These are phyloP conservation scores for Neurospora hispaniola DNA, from an alignment of 495 filamentous ascomycete genomes.

Conservation along the genomic window DNA sequence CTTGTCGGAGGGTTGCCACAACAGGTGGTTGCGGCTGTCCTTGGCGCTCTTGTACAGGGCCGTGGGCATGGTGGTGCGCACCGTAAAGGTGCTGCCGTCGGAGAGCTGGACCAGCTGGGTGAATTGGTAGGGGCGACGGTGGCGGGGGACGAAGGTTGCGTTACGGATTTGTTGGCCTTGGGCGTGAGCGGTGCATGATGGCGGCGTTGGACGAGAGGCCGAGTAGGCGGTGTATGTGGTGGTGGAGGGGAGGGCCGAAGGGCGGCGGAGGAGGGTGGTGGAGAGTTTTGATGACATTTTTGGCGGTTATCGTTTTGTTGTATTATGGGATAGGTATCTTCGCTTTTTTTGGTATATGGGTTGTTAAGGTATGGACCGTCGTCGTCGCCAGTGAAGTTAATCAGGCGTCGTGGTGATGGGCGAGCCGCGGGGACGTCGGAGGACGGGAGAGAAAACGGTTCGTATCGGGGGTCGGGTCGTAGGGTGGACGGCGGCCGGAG, in stretches of 20 bases:
- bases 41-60: constrained; percentile 68
- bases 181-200: no score
- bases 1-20: constrained; percentile 81
- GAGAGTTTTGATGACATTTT: constrained; percentile 23
- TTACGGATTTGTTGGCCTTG: constrained; percentile 44
- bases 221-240: not conserved
- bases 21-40: constrained; percentile 74
- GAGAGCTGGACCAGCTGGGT: constrained; percentile 89
- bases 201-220: not conserved
- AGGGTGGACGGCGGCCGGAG: not conserved
- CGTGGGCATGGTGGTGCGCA: constrained; percentile 76
- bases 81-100: constrained; percentile 81
- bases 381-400: not conserved
- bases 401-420: not conserved
- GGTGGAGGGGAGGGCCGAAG: constrained; percentile 8
- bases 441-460: not conserved
- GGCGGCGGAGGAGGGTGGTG: constrained; percentile 15
- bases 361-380: not conserved
- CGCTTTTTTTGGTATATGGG: not conserved
- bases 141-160: constrained; percentile 80
- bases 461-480: not conserved
- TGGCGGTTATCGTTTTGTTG: not conserved
- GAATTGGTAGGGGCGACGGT: constrained; percentile 87
- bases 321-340: not conserved
- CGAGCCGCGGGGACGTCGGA: not conserved